Evolutionary conservation across 805 yeast species (phyloP), one percentile per base, ranked within the genome.

Genomic region (Kluyveromyces lactis): DNA sequence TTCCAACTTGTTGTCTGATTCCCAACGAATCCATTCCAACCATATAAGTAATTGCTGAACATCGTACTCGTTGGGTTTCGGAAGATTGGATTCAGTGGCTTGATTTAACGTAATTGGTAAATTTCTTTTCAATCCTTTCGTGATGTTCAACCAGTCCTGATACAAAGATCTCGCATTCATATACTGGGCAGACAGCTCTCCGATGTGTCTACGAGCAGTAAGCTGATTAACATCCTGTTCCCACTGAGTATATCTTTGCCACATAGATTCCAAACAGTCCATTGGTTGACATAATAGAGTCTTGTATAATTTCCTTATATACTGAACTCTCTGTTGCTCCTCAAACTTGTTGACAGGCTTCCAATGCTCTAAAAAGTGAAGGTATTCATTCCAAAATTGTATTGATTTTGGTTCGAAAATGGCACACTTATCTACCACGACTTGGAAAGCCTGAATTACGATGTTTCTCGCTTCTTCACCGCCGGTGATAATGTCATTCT

Each of bases 151-250:
- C 72, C 86, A 75, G 53, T 85, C 95, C 31, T 75, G 77, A 44
- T 76, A 75, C 63, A 83, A 69, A 0, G 92, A 73, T 45, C 96
- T 71, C 2, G 95, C 89, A 47, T 73, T 77, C 95, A 90, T 85
- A 56, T 87, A 92, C 11, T 77, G 81, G 3, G 84, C 78, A 10
- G 94, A 82, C 44, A 77, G 71, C 50, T 89, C 97, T 32, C 84
- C 79, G 39, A 89, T 79, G 54, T 81, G 78, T 58, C 85, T 86
- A 52, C 95, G 77, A 3, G 96, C 92, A 3, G 89, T 82, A 15
- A 81, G 65, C 26, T 81, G 68, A 53, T 82, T 83, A 15, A 78
- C 63, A 28, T 78, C 81, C 50, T 79, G 85, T 60, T 90, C 97
- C 78, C 92, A 92, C 43, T 71, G 68, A 17, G 85, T 80, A 60